Evolutionary conservation across 495 filamentous ascomycete genomes (phyloP).

Genomic region (Physcia stellaris): DNA sequence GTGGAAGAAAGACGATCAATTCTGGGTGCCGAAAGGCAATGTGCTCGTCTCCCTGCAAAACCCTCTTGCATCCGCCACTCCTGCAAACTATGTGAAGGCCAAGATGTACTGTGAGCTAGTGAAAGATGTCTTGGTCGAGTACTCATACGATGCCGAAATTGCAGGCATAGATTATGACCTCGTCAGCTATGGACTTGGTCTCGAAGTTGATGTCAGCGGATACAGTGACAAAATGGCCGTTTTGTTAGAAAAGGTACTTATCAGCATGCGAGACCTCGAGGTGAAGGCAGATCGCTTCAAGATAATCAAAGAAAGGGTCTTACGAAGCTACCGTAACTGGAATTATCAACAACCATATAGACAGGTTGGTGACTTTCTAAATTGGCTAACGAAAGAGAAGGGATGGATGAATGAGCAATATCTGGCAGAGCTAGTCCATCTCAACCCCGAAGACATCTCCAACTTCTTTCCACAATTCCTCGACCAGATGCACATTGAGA

Average conservation of each 20-base stretch:
- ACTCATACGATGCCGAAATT: conserved; percentile 92
- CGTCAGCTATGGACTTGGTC: conserved; percentile 49
- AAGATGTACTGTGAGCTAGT: conserved; percentile 79
- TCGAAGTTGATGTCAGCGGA: conserved; percentile 69
- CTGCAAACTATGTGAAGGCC: conserved; percentile 61
- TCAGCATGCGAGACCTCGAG: conserved; percentile 73
- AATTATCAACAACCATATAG: conserved; percentile 78
- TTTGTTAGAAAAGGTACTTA: conserved; percentile 78
- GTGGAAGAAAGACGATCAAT: conserved; percentile 98
- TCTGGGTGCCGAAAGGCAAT: conserved; percentile 95
- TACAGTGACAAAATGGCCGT: conserved; percentile 96
- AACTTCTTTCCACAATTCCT: conserved; percentile 70
- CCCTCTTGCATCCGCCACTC: conserved; percentile 61
- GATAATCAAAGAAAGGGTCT: conserved; percentile 77
- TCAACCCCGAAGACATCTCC: conserved; percentile 61
- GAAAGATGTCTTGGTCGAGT: conserved; percentile 80
- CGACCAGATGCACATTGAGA: conserved; percentile 74
- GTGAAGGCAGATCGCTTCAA: conserved; percentile 75
- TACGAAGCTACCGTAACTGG: conserved; percentile 67
- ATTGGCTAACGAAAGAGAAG: conserved; percentile 64
- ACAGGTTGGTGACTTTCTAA: conserved; percentile 75
- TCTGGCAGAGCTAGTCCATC: conserved; percentile 56
- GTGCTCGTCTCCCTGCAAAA: conserved; percentile 69
- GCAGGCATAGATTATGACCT: conserved; percentile 80
- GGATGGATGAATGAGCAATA: conserved; percentile 73